Evolutionary conservation across 2,329 filamentous ascomycete species (phyloP).

Genomic region (Mycogone perniciosa): DNA sequence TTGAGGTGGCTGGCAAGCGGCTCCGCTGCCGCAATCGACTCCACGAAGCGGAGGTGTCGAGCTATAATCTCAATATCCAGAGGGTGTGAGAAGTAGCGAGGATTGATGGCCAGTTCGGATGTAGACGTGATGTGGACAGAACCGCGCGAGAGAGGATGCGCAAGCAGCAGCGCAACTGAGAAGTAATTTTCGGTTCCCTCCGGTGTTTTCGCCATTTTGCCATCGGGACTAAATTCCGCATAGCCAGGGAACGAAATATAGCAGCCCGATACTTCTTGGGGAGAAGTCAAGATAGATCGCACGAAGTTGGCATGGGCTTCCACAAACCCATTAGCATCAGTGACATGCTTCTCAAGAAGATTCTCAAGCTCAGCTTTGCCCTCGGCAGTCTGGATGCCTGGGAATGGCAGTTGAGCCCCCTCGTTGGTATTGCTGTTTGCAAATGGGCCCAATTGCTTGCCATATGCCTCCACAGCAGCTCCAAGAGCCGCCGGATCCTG

Average conservation of each 20-base stretch:
- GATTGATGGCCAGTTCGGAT: constrained; percentile 42
- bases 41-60: constrained; percentile 37
- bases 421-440: constrained; percentile 8
- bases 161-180: constrained; percentile 49
- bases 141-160: constrained; percentile 56
- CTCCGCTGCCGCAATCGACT: constrained; percentile 27
- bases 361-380: constrained; percentile 4
- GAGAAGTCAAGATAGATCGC: constrained; percentile 3
- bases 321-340: neutral
- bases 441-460: constrained; percentile 6
- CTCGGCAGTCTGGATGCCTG: neutral
- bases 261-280: constrained; percentile 3
- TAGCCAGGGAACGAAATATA: constrained; percentile 9
- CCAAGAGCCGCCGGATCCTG: constrained; percentile 28
- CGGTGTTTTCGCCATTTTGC: constrained; percentile 14
- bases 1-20: constrained; percentile 36
- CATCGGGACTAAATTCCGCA: constrained; percentile 21
- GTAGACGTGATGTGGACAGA: constrained; percentile 46
- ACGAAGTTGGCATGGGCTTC: constrained; percentile 9
- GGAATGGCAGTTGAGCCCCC: constrained; percentile 1
- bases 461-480: constrained; percentile 28
- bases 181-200: constrained; percentile 42
- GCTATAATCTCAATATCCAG: constrained; percentile 50
- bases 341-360: constrained; percentile 6
- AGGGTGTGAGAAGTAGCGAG: constrained; percentile 48